These are phyloP conservation scores for Amanita jacksonii DNA, from an alignment of 768 basidiomycete species.

Conservation along the genomic window DNA sequence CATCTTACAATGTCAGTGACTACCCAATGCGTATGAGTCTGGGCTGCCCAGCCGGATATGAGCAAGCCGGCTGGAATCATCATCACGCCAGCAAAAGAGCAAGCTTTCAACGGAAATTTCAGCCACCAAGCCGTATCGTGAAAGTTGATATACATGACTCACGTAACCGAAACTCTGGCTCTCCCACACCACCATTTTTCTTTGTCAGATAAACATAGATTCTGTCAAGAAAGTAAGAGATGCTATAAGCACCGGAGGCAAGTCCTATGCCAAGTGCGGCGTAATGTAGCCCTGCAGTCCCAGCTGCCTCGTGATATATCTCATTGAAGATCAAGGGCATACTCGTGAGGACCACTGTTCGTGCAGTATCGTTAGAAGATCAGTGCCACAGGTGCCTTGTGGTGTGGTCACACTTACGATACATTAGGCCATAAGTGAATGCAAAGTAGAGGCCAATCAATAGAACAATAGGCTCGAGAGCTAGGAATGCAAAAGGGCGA, in stretches of 20 bases:
- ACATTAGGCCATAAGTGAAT: slow-evolving; percentile 55
- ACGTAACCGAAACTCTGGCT: slow-evolving; percentile 44
- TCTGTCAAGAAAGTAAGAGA: slow-evolving; percentile 46
- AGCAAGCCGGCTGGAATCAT: slow-evolving; percentile 59
- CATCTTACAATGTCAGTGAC: slow-evolving; percentile 57
- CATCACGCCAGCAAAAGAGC: slow-evolving; percentile 49
- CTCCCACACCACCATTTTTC: slow-evolving; percentile 37
- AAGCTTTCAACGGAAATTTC: slow-evolving; percentile 28
- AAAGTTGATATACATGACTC: too few relatives aligned
- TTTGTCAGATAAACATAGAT: slow-evolving; percentile 41
- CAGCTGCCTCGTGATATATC: slow-evolving; percentile 43
- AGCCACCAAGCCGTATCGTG: too few relatives aligned
- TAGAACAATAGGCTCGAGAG: slow-evolving; percentile 56
- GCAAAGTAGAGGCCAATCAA: slow-evolving; percentile 61
- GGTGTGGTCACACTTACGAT: slow-evolving; percentile 28
- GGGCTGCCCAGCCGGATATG: slow-evolving; percentile 61
- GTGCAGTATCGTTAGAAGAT: neutral
- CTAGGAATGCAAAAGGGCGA: slow-evolving; percentile 62
- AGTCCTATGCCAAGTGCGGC: slow-evolving; percentile 63
- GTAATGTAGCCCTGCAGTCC: slow-evolving; percentile 62
- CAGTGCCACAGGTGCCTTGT: too few relatives aligned
- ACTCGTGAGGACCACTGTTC: slow-evolving; percentile 54
- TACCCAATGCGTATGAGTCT: slow-evolving; percentile 56
- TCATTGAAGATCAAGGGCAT: slow-evolving; percentile 49
- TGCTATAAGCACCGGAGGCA: slow-evolving; percentile 38